phyloP scores from a whole-genome alignment of 1,139 yeast genomes.

The Lodderomyces orthopsilosis region DNA sequence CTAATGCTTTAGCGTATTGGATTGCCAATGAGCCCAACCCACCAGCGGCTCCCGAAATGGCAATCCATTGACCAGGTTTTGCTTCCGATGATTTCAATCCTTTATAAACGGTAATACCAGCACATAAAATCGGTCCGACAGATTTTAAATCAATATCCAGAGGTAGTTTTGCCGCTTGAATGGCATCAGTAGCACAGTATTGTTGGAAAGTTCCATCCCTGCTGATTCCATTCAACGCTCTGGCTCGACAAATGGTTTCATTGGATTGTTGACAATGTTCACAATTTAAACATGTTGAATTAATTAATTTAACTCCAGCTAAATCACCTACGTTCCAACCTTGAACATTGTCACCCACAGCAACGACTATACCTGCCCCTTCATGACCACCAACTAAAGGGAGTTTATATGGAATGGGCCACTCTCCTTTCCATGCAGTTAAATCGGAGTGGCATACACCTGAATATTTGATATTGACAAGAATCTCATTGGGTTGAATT shows the following conservation, averaged over 20 bases:
- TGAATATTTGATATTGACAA: constrained; percentile 61
- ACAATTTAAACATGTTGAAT: constrained; percentile 71
- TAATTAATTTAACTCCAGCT: constrained; percentile 76
- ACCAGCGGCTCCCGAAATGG: constrained; percentile 81
- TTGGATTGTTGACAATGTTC: constrained; percentile 66
- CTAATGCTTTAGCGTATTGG: constrained; percentile 83
- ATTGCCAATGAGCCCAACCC: constrained; percentile 81
- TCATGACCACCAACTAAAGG: constrained; percentile 84
- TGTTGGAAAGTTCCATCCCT: constrained; percentile 85
- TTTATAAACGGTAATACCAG: constrained; percentile 83
- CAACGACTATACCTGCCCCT: constrained; percentile 84
- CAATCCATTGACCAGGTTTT: constrained; percentile 74
- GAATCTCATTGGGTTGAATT: constrained; percentile 58
- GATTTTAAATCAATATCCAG: constrained; percentile 32
- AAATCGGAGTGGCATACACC: constrained; percentile 71
- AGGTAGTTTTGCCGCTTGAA: constrained; percentile 38
- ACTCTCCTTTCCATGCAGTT: constrained; percentile 74
- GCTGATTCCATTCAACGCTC: constrained; percentile 74
- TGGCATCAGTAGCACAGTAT: constrained; percentile 64
- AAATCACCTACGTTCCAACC: constrained; percentile 72
- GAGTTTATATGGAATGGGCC: constrained; percentile 59
- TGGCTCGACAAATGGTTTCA: constrained; percentile 68
- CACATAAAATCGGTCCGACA: constrained; percentile 53
- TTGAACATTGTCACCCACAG: constrained; percentile 62
- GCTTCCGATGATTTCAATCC: constrained; percentile 70